phyloP scores from a whole-genome alignment of 306 rosid genomes.

The Lupinus albus region DNA sequence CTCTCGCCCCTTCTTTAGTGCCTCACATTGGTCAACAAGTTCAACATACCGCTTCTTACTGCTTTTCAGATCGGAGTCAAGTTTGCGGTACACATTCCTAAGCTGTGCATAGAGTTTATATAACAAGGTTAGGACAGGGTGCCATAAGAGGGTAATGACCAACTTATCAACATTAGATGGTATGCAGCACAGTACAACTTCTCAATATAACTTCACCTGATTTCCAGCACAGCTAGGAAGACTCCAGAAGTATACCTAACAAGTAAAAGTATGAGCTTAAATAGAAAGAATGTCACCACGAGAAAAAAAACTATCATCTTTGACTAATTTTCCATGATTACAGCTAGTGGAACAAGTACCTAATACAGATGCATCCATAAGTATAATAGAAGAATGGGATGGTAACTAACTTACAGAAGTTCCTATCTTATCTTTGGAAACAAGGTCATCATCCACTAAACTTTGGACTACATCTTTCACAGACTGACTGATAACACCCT shows the following conservation, averaged over 20 bases:
- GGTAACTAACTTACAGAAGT: constrained; percentile 75
- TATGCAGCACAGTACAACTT: constrained; percentile 8
- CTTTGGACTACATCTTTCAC: constrained; percentile 96
- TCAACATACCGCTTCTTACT: constrained; percentile 62
- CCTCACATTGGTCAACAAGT: constrained; percentile 69
- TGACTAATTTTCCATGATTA: too few relatives aligned
- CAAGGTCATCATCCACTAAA: constrained; percentile 95
- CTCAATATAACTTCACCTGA: constrained; percentile 61
- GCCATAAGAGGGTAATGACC: constrained; percentile 14
- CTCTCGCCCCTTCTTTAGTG: constrained; percentile 82
- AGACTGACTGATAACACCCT: constrained; percentile 91
- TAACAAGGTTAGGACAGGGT: constrained; percentile 27
- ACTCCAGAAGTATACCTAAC: constrained; percentile 96
- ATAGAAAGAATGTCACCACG: background rate
- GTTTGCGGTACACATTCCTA: constrained; percentile 70
- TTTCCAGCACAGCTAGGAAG: constrained; percentile 97
- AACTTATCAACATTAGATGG: constrained; percentile 36
- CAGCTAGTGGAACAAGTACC: constrained; percentile 10
- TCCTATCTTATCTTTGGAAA: constrained; percentile 91
- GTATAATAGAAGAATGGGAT: background rate
- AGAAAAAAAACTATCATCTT: too few relatives aligned
- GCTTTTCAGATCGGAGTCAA: constrained; percentile 75
- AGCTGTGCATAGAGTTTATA: constrained; percentile 56
- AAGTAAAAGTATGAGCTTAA: constrained; percentile 27
- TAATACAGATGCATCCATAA: constrained; percentile 8